Evolutionary conservation across 768 basidiomycete genomes (phyloP), one percentile per base, ranked within the genome.

Genomic region (Inosperma sp.): DNA sequence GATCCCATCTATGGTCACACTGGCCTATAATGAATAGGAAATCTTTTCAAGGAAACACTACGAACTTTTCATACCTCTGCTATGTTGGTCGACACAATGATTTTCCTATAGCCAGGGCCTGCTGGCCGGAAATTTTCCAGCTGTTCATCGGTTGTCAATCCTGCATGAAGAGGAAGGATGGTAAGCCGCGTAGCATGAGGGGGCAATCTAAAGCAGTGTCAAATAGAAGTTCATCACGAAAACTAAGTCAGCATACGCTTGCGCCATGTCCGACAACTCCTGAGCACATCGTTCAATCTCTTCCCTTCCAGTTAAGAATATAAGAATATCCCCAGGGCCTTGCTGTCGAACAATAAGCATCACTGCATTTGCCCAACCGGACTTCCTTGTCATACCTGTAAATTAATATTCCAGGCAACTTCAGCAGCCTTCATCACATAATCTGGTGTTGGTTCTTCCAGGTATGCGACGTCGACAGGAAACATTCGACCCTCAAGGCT

Each of bases 1-100:
- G 54, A 98, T 84, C 3, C 94, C 93, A 34, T 97, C 92, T 50
- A 99, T 97, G 1, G 96, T 99, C 19, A 99, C 88, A 63, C 90
- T 93, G 13, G 96, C 94, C 89, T 91, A 9, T 26, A 48, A 35
- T 21, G 19, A 31, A 22, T 6, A 22, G n/a, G 36, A 39, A 10
- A 5, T 9, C 31, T 29, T 14, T 2, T 6, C n/a, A 17, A 9
- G 19, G 17, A 13, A 48, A 22, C 25, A 5, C 16, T 31, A 21
- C 37, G 10, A 19, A 44, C 30, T 5, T 14, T 21, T 45, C 68
- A 19, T 56, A 86, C 88, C 69, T 99, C 96, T 13, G 96, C 96
- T 42, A 98, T 94, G 64, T 99, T 99, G 0, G 96, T 99, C 3
- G 90, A 79, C 23, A 96, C 79, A 45, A 99, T 84, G 45, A 96